A percentile compares a stretch with the other conserved stretches of the same genome.
Evolutionary conservation across 352 stramenopile species (phyloP).

Genomic region (Phytopythium ostracodes): DNA sequence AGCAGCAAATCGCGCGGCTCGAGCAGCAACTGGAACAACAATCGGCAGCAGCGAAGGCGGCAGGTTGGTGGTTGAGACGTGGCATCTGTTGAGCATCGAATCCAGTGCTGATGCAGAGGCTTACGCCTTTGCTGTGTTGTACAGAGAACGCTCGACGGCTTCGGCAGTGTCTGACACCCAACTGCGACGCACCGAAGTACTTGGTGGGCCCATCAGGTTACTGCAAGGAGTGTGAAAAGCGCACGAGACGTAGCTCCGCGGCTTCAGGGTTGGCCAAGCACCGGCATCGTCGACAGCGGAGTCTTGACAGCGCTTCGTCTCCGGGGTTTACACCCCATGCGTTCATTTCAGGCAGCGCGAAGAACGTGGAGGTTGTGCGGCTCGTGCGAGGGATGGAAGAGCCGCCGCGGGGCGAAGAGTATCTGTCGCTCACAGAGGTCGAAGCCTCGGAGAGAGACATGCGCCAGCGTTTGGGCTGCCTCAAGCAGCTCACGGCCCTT

Average conservation of each 20-base stretch:
- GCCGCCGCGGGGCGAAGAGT: constrained; percentile 14
- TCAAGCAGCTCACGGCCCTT: constrained; percentile 47
- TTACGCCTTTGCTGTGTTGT: background rate
- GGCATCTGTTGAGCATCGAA: background rate
- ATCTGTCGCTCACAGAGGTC: constrained; percentile 12
- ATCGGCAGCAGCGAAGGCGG: constrained; percentile 25
- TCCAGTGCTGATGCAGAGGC: background rate
- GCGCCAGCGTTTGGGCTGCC: constrained; percentile 28
- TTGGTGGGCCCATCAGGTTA: constrained; percentile 56
- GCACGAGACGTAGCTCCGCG: constrained; percentile 4
- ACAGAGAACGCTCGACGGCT: constrained; percentile 43
- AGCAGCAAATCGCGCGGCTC: constrained; percentile 26
- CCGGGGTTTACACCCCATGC: constrained; percentile 13
- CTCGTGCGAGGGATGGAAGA: constrained; percentile 31
- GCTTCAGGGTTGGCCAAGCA: constrained; percentile 1
- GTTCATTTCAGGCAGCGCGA: constrained; percentile 17
- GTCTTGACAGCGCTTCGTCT: constrained; percentile 31
- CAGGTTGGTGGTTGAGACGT: constrained; percentile 25
- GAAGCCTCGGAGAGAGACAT: constrained; percentile 10
- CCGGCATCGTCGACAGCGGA: constrained; percentile 38
- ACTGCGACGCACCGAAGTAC: constrained; percentile 65
- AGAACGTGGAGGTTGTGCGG: constrained; percentile 40
- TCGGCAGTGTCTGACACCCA: constrained; percentile 54
- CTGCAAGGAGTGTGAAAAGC: constrained; percentile 56
- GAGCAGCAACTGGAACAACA: constrained; percentile 43